A percentile compares a stretch with the other conserved stretches of the same genome.
Evolutionary conservation across 2,329 filamentous ascomycete genomes (phyloP).

Genomic region (Penicillium freii): DNA sequence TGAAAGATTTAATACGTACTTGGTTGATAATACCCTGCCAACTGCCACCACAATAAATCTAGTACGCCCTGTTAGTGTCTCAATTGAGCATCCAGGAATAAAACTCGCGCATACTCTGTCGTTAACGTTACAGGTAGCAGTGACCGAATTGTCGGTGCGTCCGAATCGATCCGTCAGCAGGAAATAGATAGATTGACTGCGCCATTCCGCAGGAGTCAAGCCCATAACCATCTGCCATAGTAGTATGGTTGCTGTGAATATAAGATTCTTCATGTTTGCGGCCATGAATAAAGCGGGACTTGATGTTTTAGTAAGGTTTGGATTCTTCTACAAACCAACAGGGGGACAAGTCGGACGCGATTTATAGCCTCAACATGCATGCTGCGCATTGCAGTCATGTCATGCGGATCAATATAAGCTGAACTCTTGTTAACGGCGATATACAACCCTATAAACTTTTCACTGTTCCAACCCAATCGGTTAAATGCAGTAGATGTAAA

Average conservation of each 20-base stretch:
- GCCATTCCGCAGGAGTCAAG: slow-evolving; percentile 39
- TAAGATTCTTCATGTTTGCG: not conserved
- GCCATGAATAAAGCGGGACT: too few relatives aligned
- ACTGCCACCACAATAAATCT: slow-evolving; percentile 45
- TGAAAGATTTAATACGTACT: slow-evolving; percentile 24
- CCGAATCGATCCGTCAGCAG: slow-evolving; percentile 47
- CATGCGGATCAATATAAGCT: not conserved
- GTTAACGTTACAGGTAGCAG: slow-evolving; percentile 31
- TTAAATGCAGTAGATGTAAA: not conserved
- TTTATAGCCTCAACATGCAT: slow-evolving; percentile 4
- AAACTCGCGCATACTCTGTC: slow-evolving; percentile 20
- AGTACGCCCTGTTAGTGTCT: slow-evolving; percentile 43
- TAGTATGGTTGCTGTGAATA: not conserved
- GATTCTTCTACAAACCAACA: not conserved
- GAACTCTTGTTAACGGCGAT: not conserved
- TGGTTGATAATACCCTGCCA: slow-evolving; percentile 47
- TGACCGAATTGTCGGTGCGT: slow-evolving; percentile 39
- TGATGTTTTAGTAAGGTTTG: not conserved
- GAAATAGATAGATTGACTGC: slow-evolving; percentile 47
- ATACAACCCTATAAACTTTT: not conserved
- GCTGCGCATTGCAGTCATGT: not conserved
- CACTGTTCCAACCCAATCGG: slow-evolving; percentile 3
- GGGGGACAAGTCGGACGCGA: not conserved
- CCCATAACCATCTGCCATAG: slow-evolving; percentile 22
- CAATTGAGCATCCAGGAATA: too few relatives aligned